Evolutionary conservation across 2,329 filamentous ascomycete species (phyloP).

Genomic region (Clarireedia sp.): DNA sequence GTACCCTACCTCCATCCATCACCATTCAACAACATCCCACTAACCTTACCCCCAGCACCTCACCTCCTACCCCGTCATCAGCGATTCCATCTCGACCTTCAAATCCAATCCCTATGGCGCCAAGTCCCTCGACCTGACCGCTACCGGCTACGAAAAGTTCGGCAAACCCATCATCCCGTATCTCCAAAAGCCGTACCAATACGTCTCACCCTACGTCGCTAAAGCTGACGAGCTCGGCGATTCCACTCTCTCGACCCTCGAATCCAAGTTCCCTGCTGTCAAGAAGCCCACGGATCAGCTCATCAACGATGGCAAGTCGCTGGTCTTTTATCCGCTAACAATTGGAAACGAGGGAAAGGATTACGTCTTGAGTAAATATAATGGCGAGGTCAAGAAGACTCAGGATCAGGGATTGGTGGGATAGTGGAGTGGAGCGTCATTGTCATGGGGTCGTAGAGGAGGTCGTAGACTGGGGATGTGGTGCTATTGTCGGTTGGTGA

Average conservation of each 20-base stretch:
- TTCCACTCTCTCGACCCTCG: conserved; percentile 60
- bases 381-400: conserved; percentile 53
- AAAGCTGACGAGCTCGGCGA: conserved; percentile 74
- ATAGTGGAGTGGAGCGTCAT: conserved; percentile 55
- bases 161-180: conserved; percentile 73
- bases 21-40: not conserved
- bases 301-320: conserved; percentile 52
- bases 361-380: conserved; percentile 50
- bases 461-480: conserved; percentile 45
- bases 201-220: conserved; percentile 75
- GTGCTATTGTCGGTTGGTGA: conserved; percentile 4
- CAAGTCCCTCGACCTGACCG: conserved; percentile 54
- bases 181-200: conserved; percentile 70
- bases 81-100: conserved; percentile 69
- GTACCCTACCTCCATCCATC: conserved; percentile 31
- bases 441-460: conserved; percentile 52
- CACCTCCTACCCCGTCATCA: conserved; percentile 73
- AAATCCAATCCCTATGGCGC: conserved; percentile 76
- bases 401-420: conserved; percentile 58
- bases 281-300: conserved; percentile 69
- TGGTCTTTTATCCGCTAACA: conserved; percentile 55
- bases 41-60: conserved; percentile 55
- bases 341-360: conserved; percentile 54
- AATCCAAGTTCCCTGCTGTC: conserved; percentile 62
- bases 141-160: conserved; percentile 34